These are phyloP conservation scores for Reutealis trisperma DNA, from an alignment of 345 rosid genomes.

Conservation along the genomic window DNA sequence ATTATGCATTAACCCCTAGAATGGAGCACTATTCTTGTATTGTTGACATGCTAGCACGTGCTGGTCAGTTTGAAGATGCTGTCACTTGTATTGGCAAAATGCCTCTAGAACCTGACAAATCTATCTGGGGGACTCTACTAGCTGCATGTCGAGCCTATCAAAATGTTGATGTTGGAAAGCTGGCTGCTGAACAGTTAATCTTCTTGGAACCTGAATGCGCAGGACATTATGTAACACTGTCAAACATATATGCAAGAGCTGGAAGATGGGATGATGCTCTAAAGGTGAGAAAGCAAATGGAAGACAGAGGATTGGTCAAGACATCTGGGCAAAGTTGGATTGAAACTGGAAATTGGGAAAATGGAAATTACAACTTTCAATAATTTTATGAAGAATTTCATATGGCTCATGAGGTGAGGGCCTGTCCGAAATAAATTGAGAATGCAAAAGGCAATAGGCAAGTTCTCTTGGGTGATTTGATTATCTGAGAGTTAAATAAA, in stretches of 20 bases:
- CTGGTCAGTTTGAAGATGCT: slow-evolving; percentile 41
- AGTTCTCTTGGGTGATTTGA: too few relatives aligned
- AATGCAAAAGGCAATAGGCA: too few relatives aligned
- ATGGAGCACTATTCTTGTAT: slow-evolving; percentile 45
- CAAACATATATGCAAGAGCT: slow-evolving; percentile 34
- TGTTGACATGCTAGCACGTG: slow-evolving; percentile 45
- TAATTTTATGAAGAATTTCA: too few relatives aligned
- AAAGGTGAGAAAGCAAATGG: slow-evolving; percentile 38
- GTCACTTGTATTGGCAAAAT: slow-evolving; percentile 27
- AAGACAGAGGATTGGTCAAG: slow-evolving; percentile 31
- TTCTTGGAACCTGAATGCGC: slow-evolving; percentile 39
- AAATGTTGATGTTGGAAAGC: slow-evolving; percentile 33
- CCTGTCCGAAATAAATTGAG: too few relatives aligned
- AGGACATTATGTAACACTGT: slow-evolving; percentile 42
- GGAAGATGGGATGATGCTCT: slow-evolving; percentile 45
- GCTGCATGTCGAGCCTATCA: slow-evolving; percentile 40
- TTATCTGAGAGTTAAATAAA: too few relatives aligned
- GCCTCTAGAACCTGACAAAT: slow-evolving; percentile 39
- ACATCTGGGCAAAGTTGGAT: slow-evolving; percentile 29
- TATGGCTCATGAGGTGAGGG: too few relatives aligned
- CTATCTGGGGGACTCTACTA: slow-evolving; percentile 41
- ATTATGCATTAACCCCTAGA: slow-evolving; percentile 18
- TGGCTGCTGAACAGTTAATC: slow-evolving; percentile 24
- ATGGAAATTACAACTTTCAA: too few relatives aligned
- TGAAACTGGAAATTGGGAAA: slow-evolving; percentile 12